phyloP scores from a whole-genome alignment of 495 filamentous ascomycete species.

The Sabuloglossum arenarium region DNA sequence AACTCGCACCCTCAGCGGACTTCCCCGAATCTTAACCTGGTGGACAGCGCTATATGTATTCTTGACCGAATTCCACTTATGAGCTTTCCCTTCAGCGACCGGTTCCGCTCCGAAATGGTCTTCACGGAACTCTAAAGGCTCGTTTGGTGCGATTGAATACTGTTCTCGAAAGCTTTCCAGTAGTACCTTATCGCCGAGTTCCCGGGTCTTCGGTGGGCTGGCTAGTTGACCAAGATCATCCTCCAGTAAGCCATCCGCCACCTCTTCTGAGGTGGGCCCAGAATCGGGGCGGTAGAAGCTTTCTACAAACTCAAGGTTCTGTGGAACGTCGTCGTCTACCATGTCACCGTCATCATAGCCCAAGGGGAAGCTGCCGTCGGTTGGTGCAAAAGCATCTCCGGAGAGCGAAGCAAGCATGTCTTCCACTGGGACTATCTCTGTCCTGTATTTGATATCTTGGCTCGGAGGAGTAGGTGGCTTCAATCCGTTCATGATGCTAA shows the following conservation, averaged over 20 bases:
- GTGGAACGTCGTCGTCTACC: constrained; percentile 27
- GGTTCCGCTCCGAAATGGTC: constrained; percentile 54
- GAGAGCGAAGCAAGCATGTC: constrained; percentile 82
- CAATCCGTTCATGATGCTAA: constrained; percentile 59
- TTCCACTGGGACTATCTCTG: constrained; percentile 62
- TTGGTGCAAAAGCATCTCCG: constrained; percentile 48
- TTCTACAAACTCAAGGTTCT: constrained; percentile 36
- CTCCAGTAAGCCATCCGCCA: constrained; percentile 26
- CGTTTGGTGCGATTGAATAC: constrained; percentile 21
- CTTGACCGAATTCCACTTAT: constrained; percentile 55
- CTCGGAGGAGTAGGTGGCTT: constrained; percentile 64
- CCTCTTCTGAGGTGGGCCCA: constrained; percentile 14
- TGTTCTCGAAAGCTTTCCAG: constrained; percentile 42
- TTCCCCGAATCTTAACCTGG: constrained; percentile 36
- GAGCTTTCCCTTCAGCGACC: constrained; percentile 41
- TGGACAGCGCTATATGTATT: constrained; percentile 50
- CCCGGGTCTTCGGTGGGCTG: constrained; percentile 20
- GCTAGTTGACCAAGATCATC: constrained; percentile 21
- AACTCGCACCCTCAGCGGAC: constrained; percentile 57
- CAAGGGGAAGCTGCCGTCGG: constrained; percentile 6
- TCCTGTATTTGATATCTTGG: constrained; percentile 66
- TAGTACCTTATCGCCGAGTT: constrained; percentile 35
- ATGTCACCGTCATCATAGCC: constrained; percentile 16
- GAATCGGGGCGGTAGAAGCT: constrained; percentile 33
- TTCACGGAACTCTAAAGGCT: constrained; percentile 45